phyloP scores from a whole-genome alignment of 805 yeast species.

The Kodamaea fukazawae region DNA sequence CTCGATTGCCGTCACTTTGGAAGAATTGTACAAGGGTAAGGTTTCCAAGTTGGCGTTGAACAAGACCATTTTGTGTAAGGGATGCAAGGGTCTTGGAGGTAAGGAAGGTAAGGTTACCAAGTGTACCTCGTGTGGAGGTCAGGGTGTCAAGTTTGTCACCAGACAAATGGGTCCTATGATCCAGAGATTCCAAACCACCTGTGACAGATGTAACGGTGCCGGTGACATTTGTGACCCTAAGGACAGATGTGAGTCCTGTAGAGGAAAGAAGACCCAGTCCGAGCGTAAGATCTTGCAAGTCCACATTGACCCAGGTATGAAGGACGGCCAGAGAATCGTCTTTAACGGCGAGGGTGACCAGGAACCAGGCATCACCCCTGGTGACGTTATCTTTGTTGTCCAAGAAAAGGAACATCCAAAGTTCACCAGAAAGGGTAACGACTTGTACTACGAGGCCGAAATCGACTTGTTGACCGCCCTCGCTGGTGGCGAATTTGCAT shows the following conservation, averaged over 20 bases:
- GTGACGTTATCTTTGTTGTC: constrained; percentile 91
- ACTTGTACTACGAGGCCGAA: constrained; percentile 79
- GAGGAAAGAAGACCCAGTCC: constrained; percentile 79
- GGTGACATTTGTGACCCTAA: constrained; percentile 86
- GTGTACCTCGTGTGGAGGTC: constrained; percentile 86
- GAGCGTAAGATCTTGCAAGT: constrained; percentile 95
- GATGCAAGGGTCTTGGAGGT: constrained; percentile 96
- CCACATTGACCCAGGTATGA: constrained; percentile 96
- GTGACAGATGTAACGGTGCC: constrained; percentile 89
- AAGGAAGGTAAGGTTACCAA: constrained; percentile 83
- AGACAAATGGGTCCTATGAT: constrained; percentile 99
- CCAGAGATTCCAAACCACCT: constrained; percentile 93
- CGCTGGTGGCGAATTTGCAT: constrained; percentile 89
- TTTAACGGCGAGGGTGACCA: constrained; percentile 98
- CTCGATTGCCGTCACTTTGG: constrained; percentile 78
- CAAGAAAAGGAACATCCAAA: constrained; percentile 84
- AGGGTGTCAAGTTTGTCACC: constrained; percentile 86
- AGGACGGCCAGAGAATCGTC: constrained; percentile 83
- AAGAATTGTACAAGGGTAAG: constrained; percentile 92
- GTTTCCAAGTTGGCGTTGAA: constrained; percentile 90
- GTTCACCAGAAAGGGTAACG: constrained; percentile 87
- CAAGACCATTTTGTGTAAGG: constrained; percentile 83
- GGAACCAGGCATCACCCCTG: constrained; percentile 91
- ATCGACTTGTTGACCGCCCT: constrained; percentile 90
- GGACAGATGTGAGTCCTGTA: constrained; percentile 84